Evolutionary conservation across 371 early-diverging fungal species (phyloP).

Genomic region (Apophysomyces elegans): DNA sequence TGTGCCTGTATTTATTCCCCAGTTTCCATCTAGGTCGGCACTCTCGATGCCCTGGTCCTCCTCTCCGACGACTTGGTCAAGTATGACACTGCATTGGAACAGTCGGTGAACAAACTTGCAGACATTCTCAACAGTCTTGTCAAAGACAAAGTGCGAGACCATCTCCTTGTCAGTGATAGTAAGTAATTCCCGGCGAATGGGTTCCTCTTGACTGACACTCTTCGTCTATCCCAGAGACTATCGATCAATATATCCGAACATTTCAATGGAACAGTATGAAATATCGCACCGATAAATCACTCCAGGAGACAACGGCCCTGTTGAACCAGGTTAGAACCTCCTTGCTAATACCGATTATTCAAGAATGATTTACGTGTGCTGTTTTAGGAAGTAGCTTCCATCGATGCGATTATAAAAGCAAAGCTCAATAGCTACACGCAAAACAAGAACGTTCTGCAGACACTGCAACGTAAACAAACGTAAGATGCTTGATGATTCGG

Average conservation of each 20-base stretch:
- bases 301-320: slow-evolving; percentile 82
- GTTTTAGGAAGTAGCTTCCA: slow-evolving; percentile 77
- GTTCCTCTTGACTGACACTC: slow-evolving; percentile 4
- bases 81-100: slow-evolving; percentile 79
- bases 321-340: slow-evolving; percentile 53
- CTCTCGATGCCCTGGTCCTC: slow-evolving; percentile 87
- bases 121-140: slow-evolving; percentile 77
- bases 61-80: slow-evolving; percentile 93
- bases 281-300: slow-evolving; percentile 90
- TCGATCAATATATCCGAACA: slow-evolving; percentile 81
- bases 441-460: slow-evolving; percentile 77
- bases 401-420: slow-evolving; percentile 86
- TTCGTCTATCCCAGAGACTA: slow-evolving; percentile 58
- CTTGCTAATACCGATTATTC: background rate
- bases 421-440: slow-evolving; percentile 86
- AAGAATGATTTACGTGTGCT: slow-evolving; percentile 2
- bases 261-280: slow-evolving; percentile 97
- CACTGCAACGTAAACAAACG: slow-evolving; percentile 83
- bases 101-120: slow-evolving; percentile 75
- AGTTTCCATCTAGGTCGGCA: slow-evolving; percentile 76
- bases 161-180: slow-evolving; percentile 86
- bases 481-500: slow-evolving; percentile 31
- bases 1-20: background rate
- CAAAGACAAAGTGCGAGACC: slow-evolving; percentile 53
- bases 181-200: slow-evolving; percentile 24